These are phyloP conservation scores for Coemansia sp. DNA, from an alignment of 192 early-diverging fungal species.

Conservation along the genomic window DNA sequence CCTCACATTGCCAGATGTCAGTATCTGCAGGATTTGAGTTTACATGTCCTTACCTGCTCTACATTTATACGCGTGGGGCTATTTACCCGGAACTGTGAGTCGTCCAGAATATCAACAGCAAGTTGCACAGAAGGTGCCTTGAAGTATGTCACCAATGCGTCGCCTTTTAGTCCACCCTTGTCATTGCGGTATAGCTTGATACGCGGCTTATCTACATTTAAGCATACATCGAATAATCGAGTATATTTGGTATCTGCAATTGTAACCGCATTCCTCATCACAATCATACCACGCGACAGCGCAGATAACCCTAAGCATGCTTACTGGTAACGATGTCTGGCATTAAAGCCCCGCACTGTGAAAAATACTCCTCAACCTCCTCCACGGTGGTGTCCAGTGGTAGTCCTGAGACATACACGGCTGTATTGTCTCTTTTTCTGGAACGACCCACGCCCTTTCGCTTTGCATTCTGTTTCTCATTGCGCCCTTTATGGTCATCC, in stretches of 20 bases:
- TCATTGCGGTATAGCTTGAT: slow-evolving; percentile 86
- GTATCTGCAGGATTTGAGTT: not conserved
- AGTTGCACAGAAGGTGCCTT: slow-evolving; percentile 86
- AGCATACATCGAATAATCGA: slow-evolving; percentile 3
- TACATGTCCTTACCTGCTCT: slow-evolving; percentile 52
- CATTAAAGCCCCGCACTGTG: slow-evolving; percentile 50
- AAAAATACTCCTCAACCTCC: slow-evolving; percentile 64
- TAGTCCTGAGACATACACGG: slow-evolving; percentile 83
- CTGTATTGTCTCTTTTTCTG: slow-evolving; percentile 65
- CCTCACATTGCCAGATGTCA: not conserved
- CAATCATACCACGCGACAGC: not conserved
- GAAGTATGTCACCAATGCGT: slow-evolving; percentile 89
- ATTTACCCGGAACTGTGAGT: slow-evolving; percentile 73
- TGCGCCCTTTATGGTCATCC: not conserved
- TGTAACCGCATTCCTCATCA: not conserved
- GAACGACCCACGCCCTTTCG: slow-evolving; percentile 48
- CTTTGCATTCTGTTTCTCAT: slow-evolving; percentile 35
- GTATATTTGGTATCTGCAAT: not conserved
- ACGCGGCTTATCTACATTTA: slow-evolving; percentile 66
- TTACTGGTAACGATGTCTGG: slow-evolving; percentile 44
- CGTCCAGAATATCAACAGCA: slow-evolving; percentile 83
- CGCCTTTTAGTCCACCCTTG: slow-evolving; percentile 76
- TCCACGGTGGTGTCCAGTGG: slow-evolving; percentile 77
- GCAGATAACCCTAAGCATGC: slow-evolving; percentile 5
- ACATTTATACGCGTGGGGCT: slow-evolving; percentile 68